Evolutionary conservation across 2,329 filamentous ascomycete genomes (phyloP), one percentile per base, ranked within the genome.

Genomic region (Clonostachys rosea): DNA sequence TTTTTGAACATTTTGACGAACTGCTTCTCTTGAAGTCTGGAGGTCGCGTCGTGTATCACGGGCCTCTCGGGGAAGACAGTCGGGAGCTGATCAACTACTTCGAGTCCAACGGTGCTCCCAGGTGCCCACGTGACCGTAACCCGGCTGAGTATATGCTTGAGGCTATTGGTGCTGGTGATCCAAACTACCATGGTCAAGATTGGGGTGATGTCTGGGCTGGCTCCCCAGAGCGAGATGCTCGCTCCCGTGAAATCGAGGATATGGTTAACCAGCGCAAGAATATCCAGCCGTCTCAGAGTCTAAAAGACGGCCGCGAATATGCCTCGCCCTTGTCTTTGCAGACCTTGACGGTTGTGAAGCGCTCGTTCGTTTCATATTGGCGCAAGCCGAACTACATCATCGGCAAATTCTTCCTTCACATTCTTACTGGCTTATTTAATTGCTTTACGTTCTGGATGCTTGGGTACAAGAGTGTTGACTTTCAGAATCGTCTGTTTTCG

Each of bases 401-500:
- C 54, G 81, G 82, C 40, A 84, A 82, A 62, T 75, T 84, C 50
- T 73, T 83, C 61, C 67, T 85, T 2, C 79, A 83, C 45, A 75
- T 85, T 43, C 67, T 82, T 42, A 80, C 79, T 0, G 83, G 80
- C 4, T 71, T 87, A 16, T 87, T 88, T 68, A 86, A 86, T 52
- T 80, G 78, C 13, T 87, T 88, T 57, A 87, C 84, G 0, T 89
- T 89, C 58, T 88, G 76, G 71, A 73, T 81, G 51, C 63, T 86
- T 1, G 75, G 76, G 0, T 70, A 75, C 44, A 70, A 76, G 3
- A 68, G 69, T 2, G 76, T 83, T 49, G 83, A 86, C 55, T 79
- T 86, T 67, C 85, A 88, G 61, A 84, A 82, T 42, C 76, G 85
- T 8, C 74, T 91, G 9, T 91, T 92, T 66, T 83, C 84, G 9